Evolutionary conservation across 2,329 filamentous ascomycete genomes (phyloP), one percentile per base, ranked within the genome.

Genomic region (Aulographum hederae): DNA sequence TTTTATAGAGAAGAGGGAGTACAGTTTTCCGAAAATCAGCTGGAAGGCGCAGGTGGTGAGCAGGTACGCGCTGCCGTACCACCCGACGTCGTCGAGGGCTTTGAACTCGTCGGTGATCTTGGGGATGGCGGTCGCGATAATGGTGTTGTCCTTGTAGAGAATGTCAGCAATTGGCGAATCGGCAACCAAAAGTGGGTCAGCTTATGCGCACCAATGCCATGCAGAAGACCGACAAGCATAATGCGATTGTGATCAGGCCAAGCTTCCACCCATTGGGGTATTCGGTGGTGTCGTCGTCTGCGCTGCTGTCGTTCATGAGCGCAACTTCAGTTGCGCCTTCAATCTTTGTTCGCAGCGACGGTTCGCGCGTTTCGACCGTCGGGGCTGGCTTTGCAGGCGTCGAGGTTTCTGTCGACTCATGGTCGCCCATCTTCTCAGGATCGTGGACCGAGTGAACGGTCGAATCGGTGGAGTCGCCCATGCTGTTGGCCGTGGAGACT

Each of bases 31-130:
- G 38, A 54, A 62, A 26, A 60, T 42, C 4, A 61, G 45, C 35
- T 60, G 58, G 6, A 50, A 52, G 5, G 52, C 47, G 40, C 53
- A 57, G 2, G 51, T 54, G 26, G 54, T 57, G 28, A 59, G 48
- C 16, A 58, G 43, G 40, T 58, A 59, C 4, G 51, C 43, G 2
- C 47, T 51, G 4, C 48, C 52, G 41, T 61, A 63, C 58, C 58
- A 61, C 10, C 56, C 57, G 0, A 61, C 53, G 31, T 60, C 56
- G 34, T 57, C 50, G 11, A 61, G 46, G 5, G 55, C 48, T 14
- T 58, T 47, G 45, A 60, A 62, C 31, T 61, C 46, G 46, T 61
- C 54, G 2, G 60, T 62, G 37, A 63, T 63, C 17, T 47, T 46
- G 8, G 59, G 58, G 29, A 63, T 61, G 4, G 60, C 60, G 2